These are phyloP conservation scores for Aegilops speltoides DNA, from an alignment of 176 grass and related monocot genomes.

Conservation along the genomic window DNA sequence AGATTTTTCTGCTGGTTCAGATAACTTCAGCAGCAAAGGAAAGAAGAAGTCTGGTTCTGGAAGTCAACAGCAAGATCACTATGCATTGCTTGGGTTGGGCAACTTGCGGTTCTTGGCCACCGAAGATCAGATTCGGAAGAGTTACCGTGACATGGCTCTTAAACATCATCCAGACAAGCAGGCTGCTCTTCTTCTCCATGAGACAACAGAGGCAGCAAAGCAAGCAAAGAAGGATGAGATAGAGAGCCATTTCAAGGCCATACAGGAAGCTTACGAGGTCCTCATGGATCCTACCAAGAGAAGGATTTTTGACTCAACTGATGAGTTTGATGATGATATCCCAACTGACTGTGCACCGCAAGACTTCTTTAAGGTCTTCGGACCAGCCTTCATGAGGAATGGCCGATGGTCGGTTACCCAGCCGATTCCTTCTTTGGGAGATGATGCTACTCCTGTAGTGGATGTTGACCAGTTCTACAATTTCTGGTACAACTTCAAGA, in stretches of 20 bases:
- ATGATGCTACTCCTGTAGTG: constrained; percentile 56
- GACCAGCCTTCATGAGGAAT: constrained; percentile 96
- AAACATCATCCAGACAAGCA: constrained; percentile 99
- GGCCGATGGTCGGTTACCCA: constrained; percentile 84
- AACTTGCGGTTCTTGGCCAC: constrained; percentile 93
- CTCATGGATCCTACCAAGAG: constrained; percentile 91
- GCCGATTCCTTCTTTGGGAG: constrained; percentile 78
- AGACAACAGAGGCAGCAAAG: constrained; percentile 80
- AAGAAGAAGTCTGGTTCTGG: constrained; percentile 85
- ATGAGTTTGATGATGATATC: constrained; percentile 99
- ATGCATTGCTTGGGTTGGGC: constrained; percentile 80
- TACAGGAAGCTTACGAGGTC: constrained; percentile 95
- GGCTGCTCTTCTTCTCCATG: constrained; percentile 66
- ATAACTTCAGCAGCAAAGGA: constrained; percentile 82
- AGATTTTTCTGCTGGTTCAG: constrained; percentile 52
- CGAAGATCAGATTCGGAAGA: constrained; percentile 93
- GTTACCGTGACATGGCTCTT: constrained; percentile 89
- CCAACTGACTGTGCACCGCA: constrained; percentile 89
- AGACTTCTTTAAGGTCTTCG: constrained; percentile 96
- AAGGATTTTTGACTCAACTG: constrained; percentile 94
- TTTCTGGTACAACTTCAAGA: constrained; percentile 97
- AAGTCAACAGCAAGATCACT: constrained; percentile 91
- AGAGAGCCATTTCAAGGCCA: constrained; percentile 87
- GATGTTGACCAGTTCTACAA: constrained; percentile 93
- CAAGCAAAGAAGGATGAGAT: constrained; percentile 95